Evolutionary conservation across 306 rosid genomes (phyloP), one percentile per base, ranked within the genome.

Genomic region (Vicia villosa): DNA sequence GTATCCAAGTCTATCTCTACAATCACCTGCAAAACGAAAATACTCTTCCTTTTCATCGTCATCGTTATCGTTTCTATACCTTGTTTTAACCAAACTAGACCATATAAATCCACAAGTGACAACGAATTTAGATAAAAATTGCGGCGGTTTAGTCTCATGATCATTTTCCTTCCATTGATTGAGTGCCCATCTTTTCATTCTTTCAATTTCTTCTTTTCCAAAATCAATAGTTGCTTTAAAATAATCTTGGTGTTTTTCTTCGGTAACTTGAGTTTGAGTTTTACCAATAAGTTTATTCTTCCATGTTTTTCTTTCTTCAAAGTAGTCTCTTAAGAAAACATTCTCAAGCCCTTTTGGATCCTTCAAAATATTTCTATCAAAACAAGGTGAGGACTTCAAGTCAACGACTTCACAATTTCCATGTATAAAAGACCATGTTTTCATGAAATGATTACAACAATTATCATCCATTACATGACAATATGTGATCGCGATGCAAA

Each of bases 401-500:
- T 76, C 50, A 30, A 62, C 68, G 8, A 17, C 7, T 1, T 6
- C 56, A 49, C 13, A 49, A 8, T 17, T 60, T 72, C n/a, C 3
- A 63, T 75, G 60, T 8, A 81, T 28, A 38, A 38, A 68, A 47
- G 79, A 61, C 85, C 82, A 81, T 1, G 73, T 38, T 30, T 73
- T 81, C 80, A 81, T 77, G 77, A 81, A 81, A 38, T 73, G 74
- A 21, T 64, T 26, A 12, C 82, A 81, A 22, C 49, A 68, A 3
- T 21, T 37, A 30, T 15, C 82, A 58, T 77, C 85, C 62, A 81
- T 81, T 6, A 63, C 63, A 20, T 81, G 85, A 5, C 85, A 77
- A 19, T 81, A 81, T 0, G 85, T 81, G 82, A 81, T 73, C 4
- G 82, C 79, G 13, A 77, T 81, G 63, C 82, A 81, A 22, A 81